Percentiles rank a stretch among this genome's conserved stretches.
These are phyloP conservation scores for Russula brevipes DNA, from an alignment of 768 basidiomycete species.

Conservation along the genomic window DNA sequence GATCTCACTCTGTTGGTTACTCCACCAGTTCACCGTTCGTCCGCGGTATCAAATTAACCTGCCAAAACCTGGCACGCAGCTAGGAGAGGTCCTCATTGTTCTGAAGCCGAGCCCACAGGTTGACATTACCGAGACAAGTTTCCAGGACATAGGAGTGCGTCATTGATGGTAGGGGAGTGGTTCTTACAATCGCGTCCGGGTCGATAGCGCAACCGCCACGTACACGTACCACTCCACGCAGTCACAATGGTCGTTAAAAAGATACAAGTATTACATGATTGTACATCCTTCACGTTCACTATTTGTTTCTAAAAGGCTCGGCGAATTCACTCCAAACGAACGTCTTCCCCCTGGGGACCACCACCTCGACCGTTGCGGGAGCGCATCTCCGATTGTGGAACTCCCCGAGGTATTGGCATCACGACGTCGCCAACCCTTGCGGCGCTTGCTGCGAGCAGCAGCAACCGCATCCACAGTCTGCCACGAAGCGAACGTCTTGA, in stretches of 20 bases:
- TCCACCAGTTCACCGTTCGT: no score
- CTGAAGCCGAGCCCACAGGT: no score
- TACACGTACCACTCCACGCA: no score
- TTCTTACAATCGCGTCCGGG: no score
- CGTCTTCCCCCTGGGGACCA: conserved; percentile 52
- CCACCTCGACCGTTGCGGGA: conserved; percentile 35
- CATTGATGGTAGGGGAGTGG: no score
- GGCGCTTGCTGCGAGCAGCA: conserved; percentile 58
- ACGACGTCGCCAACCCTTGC: conserved; percentile 44
- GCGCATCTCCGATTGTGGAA: conserved; percentile 30
- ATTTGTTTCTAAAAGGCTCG: conserved; percentile 37
- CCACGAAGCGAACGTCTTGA: conserved; percentile 85
- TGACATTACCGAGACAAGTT: no score
- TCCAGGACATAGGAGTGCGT: no score
- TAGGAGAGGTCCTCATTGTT: no score
- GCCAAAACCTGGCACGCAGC: no score
- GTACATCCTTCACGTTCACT: conserved; percentile 57
- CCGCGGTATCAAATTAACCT: no score
- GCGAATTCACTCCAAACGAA: conserved; percentile 47
- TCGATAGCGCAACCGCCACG: no score
- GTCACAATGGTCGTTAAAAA: conserved; percentile 8
- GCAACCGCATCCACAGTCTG: conserved; percentile 78
- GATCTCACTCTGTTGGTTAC: no score
- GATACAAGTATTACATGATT: conserved; percentile 49
- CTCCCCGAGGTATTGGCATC: conserved; percentile 37